Base-by-base conservation (phyloP, 1,139 yeast genomes). In the Taiozyma sp. region DNA sequence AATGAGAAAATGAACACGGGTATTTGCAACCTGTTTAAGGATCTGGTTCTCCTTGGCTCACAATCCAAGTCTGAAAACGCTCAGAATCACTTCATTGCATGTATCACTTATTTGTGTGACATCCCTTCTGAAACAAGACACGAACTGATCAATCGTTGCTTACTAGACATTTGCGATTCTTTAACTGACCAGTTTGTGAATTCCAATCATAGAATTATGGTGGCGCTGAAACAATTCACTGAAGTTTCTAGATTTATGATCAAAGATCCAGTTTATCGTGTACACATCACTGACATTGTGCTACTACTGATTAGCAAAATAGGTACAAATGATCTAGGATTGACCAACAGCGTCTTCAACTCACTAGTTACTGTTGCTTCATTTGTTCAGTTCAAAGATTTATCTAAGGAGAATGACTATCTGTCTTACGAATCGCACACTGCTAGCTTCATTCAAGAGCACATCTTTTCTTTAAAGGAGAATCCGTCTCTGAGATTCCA, bases 131-230 rank as follows among this genome's bases (percentile, higher is more conserved):
- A 51, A 1, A 59, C 58, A 19, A 62, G 57, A 13, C 50, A 75
- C 37, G 59, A 71, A 46, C 81, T 90, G 0, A 69, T 88, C 47
- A 95, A 90, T 47, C 70, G 71, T 45, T 72, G 88, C 3, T 68
- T 93, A 44, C 68, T 85, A 37, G 97, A 91, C 59, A 74, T 89
- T 14, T 95, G 93, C 65, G 90, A 90, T 21, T 86, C 97, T 0
- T 72, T 93, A 43, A 87, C 86, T 54, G 83, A 80, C 29, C 79
- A 75, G 49, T 84, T 88, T 28, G 85, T 89, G 26, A 86, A 88
- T 43, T 83, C 90, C 2, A 85, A 90, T 3, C 97, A 93, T 63
- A 75, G 99, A 62, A 81, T 91, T 1, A 74, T 79, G 39, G 83
- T 87, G 2, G 89, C 96, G 0, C 69, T 93, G 47, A 79, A 85